Evolutionary conservation across 1,284 basidiomycete species (phyloP).

Genomic region (Stygiomarasmius scandens): DNA sequence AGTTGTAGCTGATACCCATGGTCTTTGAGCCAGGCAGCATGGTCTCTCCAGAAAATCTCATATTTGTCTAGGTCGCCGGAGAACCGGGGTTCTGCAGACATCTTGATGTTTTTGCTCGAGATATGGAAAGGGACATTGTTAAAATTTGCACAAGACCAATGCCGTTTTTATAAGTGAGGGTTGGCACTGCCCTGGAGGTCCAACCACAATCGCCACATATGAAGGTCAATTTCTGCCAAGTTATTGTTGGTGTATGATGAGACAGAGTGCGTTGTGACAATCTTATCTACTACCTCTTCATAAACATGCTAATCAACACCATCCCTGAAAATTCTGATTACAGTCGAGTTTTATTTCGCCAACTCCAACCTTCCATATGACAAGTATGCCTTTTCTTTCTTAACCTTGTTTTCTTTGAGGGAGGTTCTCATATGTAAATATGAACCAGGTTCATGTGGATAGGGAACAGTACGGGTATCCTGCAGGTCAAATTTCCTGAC

Average conservation of each 20-base stretch:
- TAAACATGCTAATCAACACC: not conserved
- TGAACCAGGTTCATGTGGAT: constrained; percentile 80
- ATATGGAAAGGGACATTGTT: too few species aligned
- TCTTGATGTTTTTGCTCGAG: not conserved
- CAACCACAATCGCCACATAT: too few species aligned
- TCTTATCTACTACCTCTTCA: not conserved
- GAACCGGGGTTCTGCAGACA: not conserved
- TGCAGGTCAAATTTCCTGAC: too few species aligned
- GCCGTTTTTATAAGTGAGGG: too few species aligned
- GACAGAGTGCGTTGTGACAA: constrained; percentile 15
- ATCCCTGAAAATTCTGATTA: too few species aligned
- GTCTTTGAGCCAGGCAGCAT: constrained; percentile 28
- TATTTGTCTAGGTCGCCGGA: not conserved
- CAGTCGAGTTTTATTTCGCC: constrained; percentile 98
- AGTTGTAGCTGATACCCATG: constrained; percentile 38
- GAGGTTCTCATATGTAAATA: not conserved
- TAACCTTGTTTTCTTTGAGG: not conserved
- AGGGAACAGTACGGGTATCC: too few species aligned
- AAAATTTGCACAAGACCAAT: too few species aligned
- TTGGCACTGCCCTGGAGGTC: too few species aligned
- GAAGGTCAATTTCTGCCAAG: too few species aligned
- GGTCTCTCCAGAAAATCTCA: constrained; percentile 32
- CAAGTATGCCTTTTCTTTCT: constrained; percentile 55
- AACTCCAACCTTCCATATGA: constrained; percentile 96
- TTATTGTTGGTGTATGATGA: too few species aligned